phyloP scores from a whole-genome alignment of 129 eudicot genomes.

The Pittosporum tobira region DNA sequence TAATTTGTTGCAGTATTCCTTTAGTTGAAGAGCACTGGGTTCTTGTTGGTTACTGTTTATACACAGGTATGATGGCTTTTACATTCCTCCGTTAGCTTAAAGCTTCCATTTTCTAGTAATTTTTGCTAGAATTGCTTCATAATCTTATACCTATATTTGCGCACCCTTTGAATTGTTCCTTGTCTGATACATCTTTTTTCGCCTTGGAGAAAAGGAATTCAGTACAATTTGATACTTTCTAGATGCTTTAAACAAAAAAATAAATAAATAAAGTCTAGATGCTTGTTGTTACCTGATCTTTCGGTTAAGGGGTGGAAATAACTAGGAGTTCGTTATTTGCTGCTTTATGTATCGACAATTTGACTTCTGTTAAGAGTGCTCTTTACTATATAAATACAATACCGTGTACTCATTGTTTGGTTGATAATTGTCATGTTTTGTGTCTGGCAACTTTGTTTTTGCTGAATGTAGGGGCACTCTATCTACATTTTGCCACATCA shows the following conservation, averaged over 20 bases:
- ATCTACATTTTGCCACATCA: slow-evolving; percentile 87
- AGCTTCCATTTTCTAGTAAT: not conserved
- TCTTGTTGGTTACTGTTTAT: slow-evolving; percentile 65
- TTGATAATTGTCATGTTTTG: not conserved
- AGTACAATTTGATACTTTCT: not conserved
- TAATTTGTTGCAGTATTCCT: slow-evolving; percentile 55
- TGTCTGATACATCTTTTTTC: not conserved
- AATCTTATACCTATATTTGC: not conserved
- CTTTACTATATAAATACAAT: not conserved
- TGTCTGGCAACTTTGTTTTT: not conserved
- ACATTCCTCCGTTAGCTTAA: not conserved
- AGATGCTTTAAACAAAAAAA: too few relatives aligned
- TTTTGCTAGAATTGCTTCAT: not conserved
- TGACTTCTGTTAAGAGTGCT: not conserved
- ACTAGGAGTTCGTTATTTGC: too few relatives aligned
- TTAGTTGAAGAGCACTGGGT: slow-evolving; percentile 82
- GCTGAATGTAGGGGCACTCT: slow-evolving; percentile 43
- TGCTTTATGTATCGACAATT: too few relatives aligned
- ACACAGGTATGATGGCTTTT: slow-evolving; percentile 48
- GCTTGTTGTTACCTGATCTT: not conserved
- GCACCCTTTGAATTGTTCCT: not conserved
- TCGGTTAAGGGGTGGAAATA: not conserved
- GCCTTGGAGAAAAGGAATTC: not conserved
- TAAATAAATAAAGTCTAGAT: too few relatives aligned
- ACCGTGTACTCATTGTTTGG: not conserved